A percentile compares a stretch with the other conserved stretches of the same genome.
phyloP scores from a whole-genome alignment of 2,329 filamentous ascomycete species.

The Penicillium hordei region DNA sequence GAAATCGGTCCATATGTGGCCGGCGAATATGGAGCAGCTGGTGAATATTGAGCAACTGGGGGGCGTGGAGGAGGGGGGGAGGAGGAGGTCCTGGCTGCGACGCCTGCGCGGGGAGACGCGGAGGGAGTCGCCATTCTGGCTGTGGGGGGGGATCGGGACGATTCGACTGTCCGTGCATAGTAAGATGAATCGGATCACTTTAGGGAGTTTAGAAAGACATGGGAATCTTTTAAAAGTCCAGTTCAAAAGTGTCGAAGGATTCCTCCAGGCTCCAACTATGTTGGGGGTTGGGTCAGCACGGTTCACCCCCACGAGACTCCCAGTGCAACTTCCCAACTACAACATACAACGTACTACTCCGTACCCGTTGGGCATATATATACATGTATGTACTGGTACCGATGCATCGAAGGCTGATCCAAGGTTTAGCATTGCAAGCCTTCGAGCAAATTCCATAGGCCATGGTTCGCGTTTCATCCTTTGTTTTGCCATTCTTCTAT shows the following conservation, averaged over 20 bases:
- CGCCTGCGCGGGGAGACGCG: slow-evolving; percentile 25
- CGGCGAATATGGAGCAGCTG: slow-evolving; percentile 36
- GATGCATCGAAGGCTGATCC: not conserved
- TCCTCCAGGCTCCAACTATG: not conserved
- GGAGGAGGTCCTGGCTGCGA: slow-evolving; percentile 23
- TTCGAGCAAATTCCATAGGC: not conserved
- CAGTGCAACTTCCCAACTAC: not conserved
- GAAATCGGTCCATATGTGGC: slow-evolving; percentile 39
- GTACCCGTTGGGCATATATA: not conserved
- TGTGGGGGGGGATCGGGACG: slow-evolving; percentile 31
- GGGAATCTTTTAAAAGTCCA: not conserved
- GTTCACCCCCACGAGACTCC: slow-evolving; percentile 3
- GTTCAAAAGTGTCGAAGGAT: not conserved
- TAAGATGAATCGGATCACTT: slow-evolving; percentile 1
- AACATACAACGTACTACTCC: too few relatives aligned
- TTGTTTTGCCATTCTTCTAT: not conserved
- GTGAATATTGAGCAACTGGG: slow-evolving; percentile 33
- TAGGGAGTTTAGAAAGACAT: not conserved
- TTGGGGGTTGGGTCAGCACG: slow-evolving; percentile 14
- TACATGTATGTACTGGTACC: not conserved
- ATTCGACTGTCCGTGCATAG: slow-evolving; percentile 39
- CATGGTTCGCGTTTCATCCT: not conserved
- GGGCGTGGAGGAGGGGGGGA: slow-evolving; percentile 27
- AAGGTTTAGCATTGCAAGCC: not conserved
- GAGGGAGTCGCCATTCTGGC: slow-evolving; percentile 42